phyloP scores from a whole-genome alignment of 805 yeast species.

The Saturnispora saitoi region DNA sequence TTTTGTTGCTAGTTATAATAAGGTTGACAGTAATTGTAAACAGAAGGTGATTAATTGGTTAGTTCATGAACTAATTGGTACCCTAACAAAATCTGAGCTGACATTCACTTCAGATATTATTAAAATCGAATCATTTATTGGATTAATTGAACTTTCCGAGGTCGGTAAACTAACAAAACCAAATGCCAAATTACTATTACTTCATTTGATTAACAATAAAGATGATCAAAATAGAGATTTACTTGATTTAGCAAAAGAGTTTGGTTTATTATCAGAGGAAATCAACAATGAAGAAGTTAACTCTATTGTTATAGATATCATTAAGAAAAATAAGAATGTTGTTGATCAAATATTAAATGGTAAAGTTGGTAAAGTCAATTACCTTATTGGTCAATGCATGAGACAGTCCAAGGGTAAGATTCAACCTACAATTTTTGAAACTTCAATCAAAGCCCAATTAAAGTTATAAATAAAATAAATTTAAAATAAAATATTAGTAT shows the following conservation, averaged over 20 bases:
- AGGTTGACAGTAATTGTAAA: constrained; percentile 14
- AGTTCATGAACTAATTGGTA: constrained; percentile 71
- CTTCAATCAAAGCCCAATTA: constrained; percentile 18
- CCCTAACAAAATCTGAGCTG: constrained; percentile 43
- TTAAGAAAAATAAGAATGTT: constrained; percentile 38
- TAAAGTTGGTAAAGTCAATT: constrained; percentile 58
- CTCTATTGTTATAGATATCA: constrained; percentile 30
- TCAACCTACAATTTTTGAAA: constrained; percentile 22
- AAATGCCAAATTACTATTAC: constrained; percentile 57
- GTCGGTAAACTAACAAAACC: constrained; percentile 39
- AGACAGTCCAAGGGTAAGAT: constrained; percentile 61
- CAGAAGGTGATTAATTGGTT: constrained; percentile 42
- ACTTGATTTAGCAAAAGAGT: constrained; percentile 41
- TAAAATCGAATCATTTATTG: constrained; percentile 40
- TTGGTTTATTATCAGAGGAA: constrained; percentile 36
- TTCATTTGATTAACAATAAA: constrained; percentile 48
- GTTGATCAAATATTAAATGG: constrained; percentile 51
- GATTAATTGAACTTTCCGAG: constrained; percentile 45
- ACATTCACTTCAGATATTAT: constrained; percentile 27
- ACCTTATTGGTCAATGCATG: constrained; percentile 80
- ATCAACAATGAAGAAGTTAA: constrained; percentile 28
- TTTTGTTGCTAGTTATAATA: constrained; percentile 38
- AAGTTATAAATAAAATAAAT: constrained; percentile 1
- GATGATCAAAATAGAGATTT: constrained; percentile 31
- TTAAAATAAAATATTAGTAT: neutral